Evolutionary conservation across 2,329 filamentous ascomycete species (phyloP), one percentile per base, ranked within the genome.

Genomic region (Neofusicoccum kwambonambiense): DNA sequence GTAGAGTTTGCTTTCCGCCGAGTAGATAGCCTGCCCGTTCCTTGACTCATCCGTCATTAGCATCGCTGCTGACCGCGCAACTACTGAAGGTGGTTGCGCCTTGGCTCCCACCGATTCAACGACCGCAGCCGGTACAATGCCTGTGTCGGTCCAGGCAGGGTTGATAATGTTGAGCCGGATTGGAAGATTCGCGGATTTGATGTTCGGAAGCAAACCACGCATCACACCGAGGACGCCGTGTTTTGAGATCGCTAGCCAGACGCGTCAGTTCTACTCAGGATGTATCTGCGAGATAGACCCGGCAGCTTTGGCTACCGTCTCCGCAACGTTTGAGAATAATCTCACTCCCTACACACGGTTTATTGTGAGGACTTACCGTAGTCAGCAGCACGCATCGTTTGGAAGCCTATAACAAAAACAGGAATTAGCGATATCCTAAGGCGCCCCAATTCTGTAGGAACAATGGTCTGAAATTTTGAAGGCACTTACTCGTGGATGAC

Each of bases 361-460:
- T 31, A 27, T 12, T 15, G 13, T 8, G 49, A 6, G 15, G 4
- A 64, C 69, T 42, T 69, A 74, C 73, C 70, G 65, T 76, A 76
- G 63, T 76, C 74, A n/a, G 70, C 68, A 2, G 66, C 54, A 1
- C 69, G 66, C 47, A 76, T 72, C 0, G 70, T 64, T 1, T 64
- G 60, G 54, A 75, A 74, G 49, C 67, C 68, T 70, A 44, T 3
- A 3, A 1, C 1, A 37, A 7, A 2, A 19, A 58, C 35, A 17
- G 13, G 19, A 3, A 17, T 17, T 45, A 31, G 45, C 22, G 6
- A 37, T 27, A 27, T 57, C 12, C 11, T 2, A 27, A 22, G 22
- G 15, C 15, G 11, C 22, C 75, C 4, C 2, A 2, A 78, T 78
- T 17, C 81, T 77, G 57, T 87, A 78, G 1, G 79, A 81, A 64